phyloP scores from a whole-genome alignment of 345 rosid species.

The Euphorbia tirucalli region DNA sequence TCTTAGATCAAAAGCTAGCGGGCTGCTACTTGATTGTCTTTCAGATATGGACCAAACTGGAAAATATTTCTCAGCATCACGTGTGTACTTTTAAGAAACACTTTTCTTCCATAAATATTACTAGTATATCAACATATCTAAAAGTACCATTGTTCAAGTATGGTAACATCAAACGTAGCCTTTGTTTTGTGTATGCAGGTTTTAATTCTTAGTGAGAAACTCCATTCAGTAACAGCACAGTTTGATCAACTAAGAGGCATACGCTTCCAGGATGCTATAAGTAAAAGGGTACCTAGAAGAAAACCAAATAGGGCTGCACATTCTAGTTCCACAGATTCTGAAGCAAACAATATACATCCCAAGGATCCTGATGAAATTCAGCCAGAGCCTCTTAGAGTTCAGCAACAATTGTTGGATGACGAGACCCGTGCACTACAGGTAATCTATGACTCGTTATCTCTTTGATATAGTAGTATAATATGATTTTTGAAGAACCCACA shows the following conservation, averaged over 20 bases:
- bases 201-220: conserved; percentile 48
- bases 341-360: conserved; percentile 32
- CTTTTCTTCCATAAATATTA: neutral
- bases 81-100: neutral
- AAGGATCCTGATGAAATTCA: conserved; percentile 48
- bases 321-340: conserved; percentile 43
- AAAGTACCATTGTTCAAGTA: neutral
- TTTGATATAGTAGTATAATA: neutral
- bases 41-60: neutral
- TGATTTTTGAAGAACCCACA: neutral
- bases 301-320: conserved; percentile 44
- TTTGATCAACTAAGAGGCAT: conserved; percentile 85
- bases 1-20: neutral
- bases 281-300: conserved; percentile 71
- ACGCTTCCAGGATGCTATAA: conserved; percentile 89
- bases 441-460: conserved; percentile 9
- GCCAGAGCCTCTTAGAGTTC: conserved; percentile 53
- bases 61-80: neutral
- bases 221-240: conserved; percentile 75
- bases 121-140: neutral
- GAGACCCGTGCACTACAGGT: conserved; percentile 96
- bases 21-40: neutral
- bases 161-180: too few species aligned
- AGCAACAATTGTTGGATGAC: conserved; percentile 75
- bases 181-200: neutral